Conservation (phyloP, 305 asterid genomes). For the Andrographis paniculata region DNA sequence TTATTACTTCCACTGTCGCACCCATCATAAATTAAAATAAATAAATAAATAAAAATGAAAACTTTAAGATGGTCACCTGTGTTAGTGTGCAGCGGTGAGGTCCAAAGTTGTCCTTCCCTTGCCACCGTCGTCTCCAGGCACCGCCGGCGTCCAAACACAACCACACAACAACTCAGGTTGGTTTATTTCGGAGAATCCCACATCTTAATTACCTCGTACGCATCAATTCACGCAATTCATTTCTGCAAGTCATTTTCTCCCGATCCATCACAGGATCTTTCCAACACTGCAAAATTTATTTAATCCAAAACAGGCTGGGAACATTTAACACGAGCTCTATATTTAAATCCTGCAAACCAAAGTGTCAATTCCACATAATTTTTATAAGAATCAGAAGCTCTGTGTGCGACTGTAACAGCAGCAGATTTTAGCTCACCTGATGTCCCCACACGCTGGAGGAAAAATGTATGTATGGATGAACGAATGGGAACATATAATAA, state of each 20-base stretch:
- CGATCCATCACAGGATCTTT: background rate
- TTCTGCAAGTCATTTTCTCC: background rate
- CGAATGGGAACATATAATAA: too few species aligned
- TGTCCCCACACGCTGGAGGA: background rate
- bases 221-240: conserved; percentile 10
- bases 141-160: background rate
- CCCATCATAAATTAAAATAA: too few species aligned
- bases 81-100: too few species aligned
- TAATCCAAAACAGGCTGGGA: background rate
- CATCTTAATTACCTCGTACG: conserved; percentile 21
- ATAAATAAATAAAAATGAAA: too few species aligned
- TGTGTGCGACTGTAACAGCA: background rate
- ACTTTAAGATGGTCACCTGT: too few species aligned
- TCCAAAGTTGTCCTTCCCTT: too few species aligned
- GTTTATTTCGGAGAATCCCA: conserved; percentile 25
- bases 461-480: background rate
- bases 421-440: background rate
- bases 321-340: background rate
- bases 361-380: background rate
- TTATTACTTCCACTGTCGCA: too few species aligned
- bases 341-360: background rate
- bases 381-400: background rate
- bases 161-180: background rate
- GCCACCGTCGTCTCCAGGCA: too few species aligned
- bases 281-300: background rate